These are phyloP conservation scores for Erysimum pusillum DNA, from an alignment of 441 rosid species.

Conservation along the genomic window DNA sequence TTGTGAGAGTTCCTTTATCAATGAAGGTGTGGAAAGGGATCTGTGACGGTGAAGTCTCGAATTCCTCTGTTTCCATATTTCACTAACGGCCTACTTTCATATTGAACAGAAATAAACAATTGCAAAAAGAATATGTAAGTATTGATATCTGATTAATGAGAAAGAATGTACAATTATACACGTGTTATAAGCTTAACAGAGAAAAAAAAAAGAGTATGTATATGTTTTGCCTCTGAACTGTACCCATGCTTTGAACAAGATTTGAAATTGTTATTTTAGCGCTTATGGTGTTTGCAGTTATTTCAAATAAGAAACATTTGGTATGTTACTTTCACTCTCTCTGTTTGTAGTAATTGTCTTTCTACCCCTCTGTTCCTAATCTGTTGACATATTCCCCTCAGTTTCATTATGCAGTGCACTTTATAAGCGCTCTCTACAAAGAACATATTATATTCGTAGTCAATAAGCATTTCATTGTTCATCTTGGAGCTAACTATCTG, in stretches of 20 bases:
- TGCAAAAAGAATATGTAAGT: no score
- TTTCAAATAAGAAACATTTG: not conserved
- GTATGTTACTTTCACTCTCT: not conserved
- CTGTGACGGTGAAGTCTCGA: not conserved
- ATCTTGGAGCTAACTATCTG: not conserved
- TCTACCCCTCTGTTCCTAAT: not conserved
- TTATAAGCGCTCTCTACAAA: not conserved
- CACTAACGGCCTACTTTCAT: not conserved
- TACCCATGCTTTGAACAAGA: not conserved
- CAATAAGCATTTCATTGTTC: slow-evolving; percentile 1
- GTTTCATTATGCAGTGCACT: not conserved
- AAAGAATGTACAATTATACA: no score
- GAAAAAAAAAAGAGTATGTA: no score
- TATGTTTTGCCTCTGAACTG: no score
- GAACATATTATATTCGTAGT: not conserved
- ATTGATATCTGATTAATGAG: no score
- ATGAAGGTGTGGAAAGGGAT: not conserved
- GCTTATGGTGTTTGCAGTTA: not conserved
- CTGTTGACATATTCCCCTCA: not conserved
- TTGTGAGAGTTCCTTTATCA: not conserved
- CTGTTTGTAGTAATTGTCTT: not conserved
- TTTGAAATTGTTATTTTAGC: not conserved
- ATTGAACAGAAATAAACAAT: no score
- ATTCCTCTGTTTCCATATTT: not conserved
- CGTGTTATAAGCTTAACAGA: no score